A percentile compares a stretch with the other conserved stretches of the same genome.
Evolutionary conservation across 2,329 filamentous ascomycete species (phyloP).

Genomic region (Colletotrichum euphorbiae): DNA sequence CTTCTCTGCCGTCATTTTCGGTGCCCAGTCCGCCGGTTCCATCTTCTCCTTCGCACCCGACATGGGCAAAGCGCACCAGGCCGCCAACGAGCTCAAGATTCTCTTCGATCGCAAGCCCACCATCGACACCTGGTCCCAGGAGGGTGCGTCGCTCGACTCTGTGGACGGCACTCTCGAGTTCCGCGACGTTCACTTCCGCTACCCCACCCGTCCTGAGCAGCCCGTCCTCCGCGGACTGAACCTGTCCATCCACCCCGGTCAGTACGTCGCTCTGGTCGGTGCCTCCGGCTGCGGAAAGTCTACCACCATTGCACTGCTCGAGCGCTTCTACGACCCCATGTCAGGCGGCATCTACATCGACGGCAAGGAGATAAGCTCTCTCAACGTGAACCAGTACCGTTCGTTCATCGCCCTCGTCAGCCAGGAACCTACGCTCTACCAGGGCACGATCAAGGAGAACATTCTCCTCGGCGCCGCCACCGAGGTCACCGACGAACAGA

Average conservation of each 20-base stretch:
- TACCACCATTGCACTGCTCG: constrained; percentile 90
- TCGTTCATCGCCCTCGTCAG: constrained; percentile 87
- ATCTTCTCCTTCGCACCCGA: constrained; percentile 92
- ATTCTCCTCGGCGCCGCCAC: constrained; percentile 81
- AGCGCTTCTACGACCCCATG: constrained; percentile 94
- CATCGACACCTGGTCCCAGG: constrained; percentile 84
- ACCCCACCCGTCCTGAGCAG: constrained; percentile 90
- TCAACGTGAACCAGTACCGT: constrained; percentile 90
- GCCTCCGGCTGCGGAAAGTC: constrained; percentile 94
- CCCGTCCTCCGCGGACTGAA: constrained; percentile 91
- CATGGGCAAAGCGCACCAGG: constrained; percentile 91
- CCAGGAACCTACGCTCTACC: constrained; percentile 94
- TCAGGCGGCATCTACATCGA: constrained; percentile 85
- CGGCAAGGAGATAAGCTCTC: constrained; percentile 80
- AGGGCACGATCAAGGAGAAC: constrained; percentile 91
- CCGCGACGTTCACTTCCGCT: constrained; percentile 92
- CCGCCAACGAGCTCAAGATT: constrained; percentile 81
- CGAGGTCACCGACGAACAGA: constrained; percentile 75
- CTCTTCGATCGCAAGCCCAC: constrained; percentile 85
- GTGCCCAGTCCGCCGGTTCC: constrained; percentile 89
- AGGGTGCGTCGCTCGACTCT: constrained; percentile 70
- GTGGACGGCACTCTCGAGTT: constrained; percentile 89
- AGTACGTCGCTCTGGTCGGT: constrained; percentile 92
- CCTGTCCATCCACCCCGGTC: constrained; percentile 77
- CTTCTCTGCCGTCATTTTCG: constrained; percentile 89